Evolutionary conservation across 257 asterid genomes (phyloP), one percentile per base, ranked within the genome.

Genomic region (Linaria vulgaris): DNA sequence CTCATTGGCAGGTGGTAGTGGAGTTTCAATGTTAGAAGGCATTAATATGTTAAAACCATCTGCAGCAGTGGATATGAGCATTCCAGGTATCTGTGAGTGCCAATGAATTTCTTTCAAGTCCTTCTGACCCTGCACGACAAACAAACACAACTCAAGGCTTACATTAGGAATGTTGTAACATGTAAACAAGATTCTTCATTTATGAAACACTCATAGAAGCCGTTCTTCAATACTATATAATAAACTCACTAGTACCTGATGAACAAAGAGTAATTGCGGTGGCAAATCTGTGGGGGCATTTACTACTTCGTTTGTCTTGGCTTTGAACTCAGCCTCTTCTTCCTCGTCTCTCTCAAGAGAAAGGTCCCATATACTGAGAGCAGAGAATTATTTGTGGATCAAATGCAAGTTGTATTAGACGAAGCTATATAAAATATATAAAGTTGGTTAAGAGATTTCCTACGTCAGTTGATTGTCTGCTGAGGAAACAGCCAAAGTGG

Each of bases 41-140:
- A 89, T 85, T 9, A 92, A 56, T 61, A 83, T 68, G 74, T 92
- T 88, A 67, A 83, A 88, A 64, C 97, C 95, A 78, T 92, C 99
- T n/a, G 91, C 81, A 1, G 97, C 96, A 0, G 99, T 92, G 38
- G 96, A 83, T 47, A 89, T 61, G 46, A 89, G 61, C 99, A 89
- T 89, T 68, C 96, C 99, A 14, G 95, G 99, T 50, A 92, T 85
- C 78, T 85, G 97, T 19, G 95, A 54, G 66, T 92, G 96, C 99
- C 97, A 92, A 43, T 85, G 99, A 51, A 92, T 72, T 79, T 92
- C 99, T 77, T 89, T 92, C 94, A 89, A 79, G 79, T 89, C 95
- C 82, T 80, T 92, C 68, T 87, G 99, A 15, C 99, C 99, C 99
- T 92, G 95, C 77, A 61, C 19, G 23, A 45, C 44, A 27, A 27